Evolutionary conservation across 441 rosid genomes (phyloP).

Genomic region (Pelargonium cotyledonis): DNA sequence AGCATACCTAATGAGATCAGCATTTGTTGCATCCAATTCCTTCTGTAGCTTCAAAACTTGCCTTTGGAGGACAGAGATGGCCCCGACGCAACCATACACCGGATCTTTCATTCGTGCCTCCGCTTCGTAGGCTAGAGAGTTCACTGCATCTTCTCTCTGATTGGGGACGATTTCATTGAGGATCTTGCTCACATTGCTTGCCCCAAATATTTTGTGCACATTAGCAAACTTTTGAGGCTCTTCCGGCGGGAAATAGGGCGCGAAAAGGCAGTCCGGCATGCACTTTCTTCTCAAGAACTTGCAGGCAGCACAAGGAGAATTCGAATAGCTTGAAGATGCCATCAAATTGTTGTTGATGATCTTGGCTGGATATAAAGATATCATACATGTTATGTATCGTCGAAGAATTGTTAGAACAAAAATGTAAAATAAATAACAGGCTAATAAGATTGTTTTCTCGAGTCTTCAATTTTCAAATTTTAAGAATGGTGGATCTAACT

Average conservation of each 20-base stretch:
- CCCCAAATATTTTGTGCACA: slow-evolving; percentile 82
- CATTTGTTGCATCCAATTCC: slow-evolving; percentile 80
- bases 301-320: slow-evolving; percentile 83
- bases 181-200: slow-evolving; percentile 75
- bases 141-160: slow-evolving; percentile 78
- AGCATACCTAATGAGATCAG: slow-evolving; percentile 82
- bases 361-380: too few relatives aligned
- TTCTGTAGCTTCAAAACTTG: slow-evolving; percentile 65
- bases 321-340: too few relatives aligned
- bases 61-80: slow-evolving; percentile 66
- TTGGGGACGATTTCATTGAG: slow-evolving; percentile 58
- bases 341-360: too few relatives aligned
- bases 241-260: slow-evolving; percentile 92
- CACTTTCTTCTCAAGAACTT: slow-evolving; percentile 72
- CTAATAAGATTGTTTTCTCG: too few relatives aligned
- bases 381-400: too few relatives aligned
- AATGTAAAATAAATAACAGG: too few relatives aligned
- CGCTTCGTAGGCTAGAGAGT: slow-evolving; percentile 78
- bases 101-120: slow-evolving; percentile 75
- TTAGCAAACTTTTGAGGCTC: slow-evolving; percentile 69
- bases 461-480: too few relatives aligned
- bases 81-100: slow-evolving; percentile 83
- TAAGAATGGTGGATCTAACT: too few relatives aligned
- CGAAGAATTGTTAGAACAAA: too few relatives aligned
- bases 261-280: slow-evolving; percentile 81